Percentiles rank a stretch among this genome's conserved stretches.
Conservation (phyloP, 768 basidiomycete genomes). For the Lactifluus piperatus region DNA sequence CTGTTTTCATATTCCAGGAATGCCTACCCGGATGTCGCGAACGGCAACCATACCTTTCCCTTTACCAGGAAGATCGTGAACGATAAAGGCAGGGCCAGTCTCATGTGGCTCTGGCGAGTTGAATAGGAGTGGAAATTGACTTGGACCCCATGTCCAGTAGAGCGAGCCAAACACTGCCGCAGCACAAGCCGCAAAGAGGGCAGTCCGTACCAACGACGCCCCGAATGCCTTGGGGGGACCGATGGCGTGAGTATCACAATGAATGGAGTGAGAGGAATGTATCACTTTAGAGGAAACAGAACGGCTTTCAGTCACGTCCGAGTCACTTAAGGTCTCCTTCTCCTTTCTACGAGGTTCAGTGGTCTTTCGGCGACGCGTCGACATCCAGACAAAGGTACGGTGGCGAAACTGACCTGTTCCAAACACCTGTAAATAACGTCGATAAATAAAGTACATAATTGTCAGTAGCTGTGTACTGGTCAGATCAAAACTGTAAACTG, state of each 20-base stretch:
- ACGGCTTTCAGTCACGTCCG: too few relatives aligned
- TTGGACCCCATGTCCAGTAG: not conserved
- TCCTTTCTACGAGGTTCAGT: not conserved
- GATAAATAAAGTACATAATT: too few relatives aligned
- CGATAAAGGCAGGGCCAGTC: not conserved
- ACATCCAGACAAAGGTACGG: too few relatives aligned
- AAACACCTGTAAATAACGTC: too few relatives aligned
- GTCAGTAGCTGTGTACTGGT: too few relatives aligned
- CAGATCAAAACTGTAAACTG: too few relatives aligned
- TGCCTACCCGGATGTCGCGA: slow-evolving; percentile 7
- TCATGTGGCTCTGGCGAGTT: not conserved
- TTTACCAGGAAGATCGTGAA: slow-evolving; percentile 14
- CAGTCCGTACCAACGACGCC: not conserved
- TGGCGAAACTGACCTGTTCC: too few relatives aligned
- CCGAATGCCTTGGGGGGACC: not conserved
- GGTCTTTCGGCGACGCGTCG: too few relatives aligned
- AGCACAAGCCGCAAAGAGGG: not conserved
- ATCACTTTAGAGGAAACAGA: not conserved
- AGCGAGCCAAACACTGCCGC: not conserved
- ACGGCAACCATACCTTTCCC: slow-evolving; percentile 16
- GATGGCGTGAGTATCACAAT: not conserved
- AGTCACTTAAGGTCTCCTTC: too few relatives aligned
- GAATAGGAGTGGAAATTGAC: not conserved
- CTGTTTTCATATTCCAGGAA: not conserved
- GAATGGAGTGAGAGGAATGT: not conserved